Evolutionary conservation across 2,329 filamentous ascomycete genomes (phyloP), one percentile per base, ranked within the genome.

Genomic region (Aureobasidium lini): DNA sequence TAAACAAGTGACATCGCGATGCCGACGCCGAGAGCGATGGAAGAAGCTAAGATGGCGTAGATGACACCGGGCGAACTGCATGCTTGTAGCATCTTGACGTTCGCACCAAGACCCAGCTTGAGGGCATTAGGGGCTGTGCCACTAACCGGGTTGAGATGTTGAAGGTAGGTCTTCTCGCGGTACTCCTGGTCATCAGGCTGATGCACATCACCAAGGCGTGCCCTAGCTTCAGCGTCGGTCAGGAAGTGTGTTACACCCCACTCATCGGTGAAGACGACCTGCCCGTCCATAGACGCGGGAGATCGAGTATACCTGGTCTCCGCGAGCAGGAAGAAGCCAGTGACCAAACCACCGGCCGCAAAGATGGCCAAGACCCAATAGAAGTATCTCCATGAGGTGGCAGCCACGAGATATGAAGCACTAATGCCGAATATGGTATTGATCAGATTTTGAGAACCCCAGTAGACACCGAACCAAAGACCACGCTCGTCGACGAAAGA

Each of bases 401-500:
- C 69, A 1, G 68, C 70, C 2, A 68, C 70, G 31, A 73, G 64
- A 46, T 76, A 76, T 5, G 70, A 72, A 2, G 65, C 66, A 1
- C 69, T 70, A 5, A 76, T 65, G 23, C 70, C 71, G 31, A 76
- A 66, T 1, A 61, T 63, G 6, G 66, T 64, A 37, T 67, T 68
- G 54, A 76, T 65, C 18, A 69, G 65, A 44, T 71, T 76, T 48
- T 76, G 73, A 0, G 68, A 66, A 32, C 69, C 72, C 72, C 73
- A 75, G 62, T 75, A 75, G 6, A 73, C 58, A 1, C 71, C 73
- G 57, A 72, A 76, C 6, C 71, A 66, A 7, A 67, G 57, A 8
- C 69, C 69, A 1, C 73, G 69, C 60, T 76, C 70, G 60, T 76
- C 72, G 1, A 77, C 65, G 42, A 76, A 77, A 0, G 72, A 72